Evolutionary conservation across 805 yeast species (phyloP).

Genomic region (Ogataea saltuana): DNA sequence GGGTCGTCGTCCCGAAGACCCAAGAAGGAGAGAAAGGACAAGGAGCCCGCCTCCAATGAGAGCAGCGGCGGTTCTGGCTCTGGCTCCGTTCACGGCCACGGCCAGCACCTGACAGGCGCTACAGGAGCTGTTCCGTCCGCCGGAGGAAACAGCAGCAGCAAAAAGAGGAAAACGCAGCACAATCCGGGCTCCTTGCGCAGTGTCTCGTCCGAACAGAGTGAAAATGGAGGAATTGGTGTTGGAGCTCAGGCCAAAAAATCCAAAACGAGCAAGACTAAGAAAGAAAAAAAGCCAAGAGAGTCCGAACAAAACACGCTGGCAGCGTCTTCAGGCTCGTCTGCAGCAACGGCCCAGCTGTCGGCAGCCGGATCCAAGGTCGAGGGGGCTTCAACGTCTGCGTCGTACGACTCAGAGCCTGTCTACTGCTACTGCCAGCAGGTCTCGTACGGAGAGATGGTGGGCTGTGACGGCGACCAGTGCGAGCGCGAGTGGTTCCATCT

Average conservation of each 20-base stretch:
- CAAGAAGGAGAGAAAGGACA: constrained; percentile 20
- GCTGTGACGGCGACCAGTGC: constrained; percentile 94
- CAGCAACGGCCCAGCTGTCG: constrained; percentile 10
- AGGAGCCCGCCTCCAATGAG: constrained; percentile 6
- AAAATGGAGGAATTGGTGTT: too few relatives aligned
- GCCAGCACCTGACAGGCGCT: neutral
- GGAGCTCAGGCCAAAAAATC: constrained; percentile 11
- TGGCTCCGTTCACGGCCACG: constrained; percentile 1
- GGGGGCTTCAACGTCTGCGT: constrained; percentile 16
- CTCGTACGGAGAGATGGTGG: constrained; percentile 98
- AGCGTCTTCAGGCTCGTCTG: constrained; percentile 9
- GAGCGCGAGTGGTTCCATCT: constrained; percentile 94
- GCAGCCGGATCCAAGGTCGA: constrained; percentile 13
- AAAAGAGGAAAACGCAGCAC: constrained; percentile 9
- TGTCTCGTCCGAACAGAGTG: neutral
- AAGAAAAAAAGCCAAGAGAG: constrained; percentile 19
- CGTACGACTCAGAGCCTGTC: constrained; percentile 60
- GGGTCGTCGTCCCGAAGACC: constrained; percentile 11
- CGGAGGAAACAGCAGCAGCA: constrained; percentile 4
- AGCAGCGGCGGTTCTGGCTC: constrained; percentile 3
- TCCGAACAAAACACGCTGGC: constrained; percentile 14
- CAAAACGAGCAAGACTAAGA: constrained; percentile 18
- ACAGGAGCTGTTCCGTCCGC: constrained; percentile 1
- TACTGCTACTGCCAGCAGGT: constrained; percentile 97
- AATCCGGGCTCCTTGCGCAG: neutral